Conservation (phyloP, 2,329 filamentous ascomycete species). For the Verticillium tricorpus region DNA sequence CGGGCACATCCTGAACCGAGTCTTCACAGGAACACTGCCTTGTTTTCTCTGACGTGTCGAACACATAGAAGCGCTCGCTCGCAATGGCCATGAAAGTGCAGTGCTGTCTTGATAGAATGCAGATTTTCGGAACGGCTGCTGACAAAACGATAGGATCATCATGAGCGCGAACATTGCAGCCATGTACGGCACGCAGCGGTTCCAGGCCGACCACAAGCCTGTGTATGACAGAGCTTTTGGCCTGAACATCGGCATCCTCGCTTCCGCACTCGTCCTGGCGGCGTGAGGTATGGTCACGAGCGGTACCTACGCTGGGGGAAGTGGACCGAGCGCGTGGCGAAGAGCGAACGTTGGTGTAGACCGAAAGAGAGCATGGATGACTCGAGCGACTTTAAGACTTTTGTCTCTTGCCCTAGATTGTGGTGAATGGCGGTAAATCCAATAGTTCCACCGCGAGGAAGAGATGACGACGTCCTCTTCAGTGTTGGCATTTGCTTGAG, state of each 20-base stretch:
- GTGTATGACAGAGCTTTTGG: constrained; percentile 47
- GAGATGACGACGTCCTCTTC: no score
- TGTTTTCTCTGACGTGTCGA: constrained; percentile 51
- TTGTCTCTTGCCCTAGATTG: no score
- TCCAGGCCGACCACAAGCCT: constrained; percentile 46
- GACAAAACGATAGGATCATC: constrained; percentile 36
- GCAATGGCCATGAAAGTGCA: constrained; percentile 51
- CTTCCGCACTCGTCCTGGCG: constrained; percentile 35
- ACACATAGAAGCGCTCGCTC: constrained; percentile 53
- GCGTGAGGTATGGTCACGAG: no score
- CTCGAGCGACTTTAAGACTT: no score
- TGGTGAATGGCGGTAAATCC: no score
- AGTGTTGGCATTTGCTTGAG: no score
- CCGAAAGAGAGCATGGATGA: no score
- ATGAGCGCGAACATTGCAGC: constrained; percentile 59
- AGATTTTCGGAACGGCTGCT: neutral
- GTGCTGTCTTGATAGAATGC: no score
- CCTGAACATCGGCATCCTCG: constrained; percentile 37
- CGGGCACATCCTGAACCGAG: constrained; percentile 49
- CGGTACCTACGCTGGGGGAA: no score
- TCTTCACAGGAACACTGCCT: constrained; percentile 54
- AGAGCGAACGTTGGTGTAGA: no score
- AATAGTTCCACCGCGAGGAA: no score
- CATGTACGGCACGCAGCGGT: constrained; percentile 58
- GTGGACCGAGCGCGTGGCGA: no score